These are phyloP conservation scores for Wickerhamomyces canadensis DNA, from an alignment of 805 yeast species.

Conservation along the genomic window DNA sequence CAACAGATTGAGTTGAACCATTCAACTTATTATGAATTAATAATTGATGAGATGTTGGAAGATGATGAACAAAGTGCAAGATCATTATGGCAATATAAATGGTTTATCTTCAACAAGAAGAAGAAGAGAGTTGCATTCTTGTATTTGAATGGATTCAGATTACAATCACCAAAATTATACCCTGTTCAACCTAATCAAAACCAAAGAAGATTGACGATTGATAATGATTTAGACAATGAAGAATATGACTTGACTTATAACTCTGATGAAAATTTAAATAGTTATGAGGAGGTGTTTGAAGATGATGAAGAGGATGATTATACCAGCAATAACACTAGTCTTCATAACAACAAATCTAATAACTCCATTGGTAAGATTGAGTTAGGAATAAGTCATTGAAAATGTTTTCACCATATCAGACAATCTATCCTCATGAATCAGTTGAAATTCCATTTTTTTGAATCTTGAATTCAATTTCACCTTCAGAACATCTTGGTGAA, in stretches of 20 bases:
- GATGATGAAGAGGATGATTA: slow-evolving; percentile 21
- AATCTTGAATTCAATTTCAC: slow-evolving; percentile 22
- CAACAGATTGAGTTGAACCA: slow-evolving; percentile 62
- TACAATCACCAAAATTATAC: slow-evolving; percentile 33
- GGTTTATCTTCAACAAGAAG: slow-evolving; percentile 89
- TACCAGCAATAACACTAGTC: no score
- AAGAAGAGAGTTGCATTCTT: slow-evolving; percentile 87
- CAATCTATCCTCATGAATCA: no score
- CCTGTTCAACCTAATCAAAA: slow-evolving; percentile 8
- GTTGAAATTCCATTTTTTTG: slow-evolving; percentile 13
- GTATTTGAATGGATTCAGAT: slow-evolving; percentile 54
- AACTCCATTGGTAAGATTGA: slow-evolving; percentile 36
- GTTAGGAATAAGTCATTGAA: slow-evolving; percentile 13
- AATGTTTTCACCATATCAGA: no score
- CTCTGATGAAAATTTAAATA: slow-evolving; percentile 27
- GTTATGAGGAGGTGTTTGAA: slow-evolving; percentile 9
- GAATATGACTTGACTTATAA: slow-evolving; percentile 40
- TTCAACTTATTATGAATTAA: slow-evolving; percentile 60
- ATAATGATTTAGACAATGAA: slow-evolving; percentile 32
- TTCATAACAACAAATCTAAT: slow-evolving; percentile 6
- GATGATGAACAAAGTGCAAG: slow-evolving; percentile 30
- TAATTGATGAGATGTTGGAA: slow-evolving; percentile 39
- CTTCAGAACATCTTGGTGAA: slow-evolving; percentile 25
- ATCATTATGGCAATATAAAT: slow-evolving; percentile 52
- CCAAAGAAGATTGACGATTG: slow-evolving; percentile 29